phyloP scores from a whole-genome alignment of 225 moss, liverwort and hornwort species.

The Ulota crispa region DNA sequence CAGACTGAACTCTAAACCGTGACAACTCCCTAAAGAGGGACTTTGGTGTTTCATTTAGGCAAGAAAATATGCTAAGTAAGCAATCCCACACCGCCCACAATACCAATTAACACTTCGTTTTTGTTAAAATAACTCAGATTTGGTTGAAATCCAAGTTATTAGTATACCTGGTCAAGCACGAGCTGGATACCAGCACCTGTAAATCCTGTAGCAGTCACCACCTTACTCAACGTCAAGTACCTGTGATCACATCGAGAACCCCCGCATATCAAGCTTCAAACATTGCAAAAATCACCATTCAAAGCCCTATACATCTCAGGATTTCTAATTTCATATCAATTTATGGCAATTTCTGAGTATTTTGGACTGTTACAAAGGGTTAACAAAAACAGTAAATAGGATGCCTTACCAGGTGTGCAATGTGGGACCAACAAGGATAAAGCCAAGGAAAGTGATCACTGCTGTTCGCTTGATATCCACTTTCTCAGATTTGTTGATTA shows the following conservation, averaged over 20 bases:
- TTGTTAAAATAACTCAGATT: too few species aligned
- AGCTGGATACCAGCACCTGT: constrained; percentile 58
- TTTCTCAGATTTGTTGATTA: constrained; percentile 49
- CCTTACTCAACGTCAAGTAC: constrained; percentile 63
- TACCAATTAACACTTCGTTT: too few species aligned
- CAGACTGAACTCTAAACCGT: too few species aligned
- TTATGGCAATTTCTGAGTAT: background rate
- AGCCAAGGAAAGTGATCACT: constrained; percentile 55
- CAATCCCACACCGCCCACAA: too few species aligned
- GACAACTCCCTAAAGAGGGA: too few species aligned
- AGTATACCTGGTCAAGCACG: constrained; percentile 62
- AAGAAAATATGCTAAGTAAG: too few species aligned
- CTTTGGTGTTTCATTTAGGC: too few species aligned
- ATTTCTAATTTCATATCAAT: background rate
- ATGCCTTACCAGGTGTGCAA: constrained; percentile 56
- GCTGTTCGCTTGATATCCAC: constrained; percentile 50
- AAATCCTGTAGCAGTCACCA: constrained; percentile 55
- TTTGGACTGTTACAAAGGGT: background rate
- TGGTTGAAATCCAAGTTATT: too few species aligned
- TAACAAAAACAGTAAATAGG: background rate
- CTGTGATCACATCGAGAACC: constrained; percentile 31
- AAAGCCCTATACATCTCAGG: background rate
- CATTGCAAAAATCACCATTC: background rate
- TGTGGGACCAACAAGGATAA: constrained; percentile 59
- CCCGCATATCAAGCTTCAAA: background rate